Evolutionary conservation across 2,329 filamentous ascomycete genomes (phyloP).

Genomic region (Claviceps fusiformis): DNA sequence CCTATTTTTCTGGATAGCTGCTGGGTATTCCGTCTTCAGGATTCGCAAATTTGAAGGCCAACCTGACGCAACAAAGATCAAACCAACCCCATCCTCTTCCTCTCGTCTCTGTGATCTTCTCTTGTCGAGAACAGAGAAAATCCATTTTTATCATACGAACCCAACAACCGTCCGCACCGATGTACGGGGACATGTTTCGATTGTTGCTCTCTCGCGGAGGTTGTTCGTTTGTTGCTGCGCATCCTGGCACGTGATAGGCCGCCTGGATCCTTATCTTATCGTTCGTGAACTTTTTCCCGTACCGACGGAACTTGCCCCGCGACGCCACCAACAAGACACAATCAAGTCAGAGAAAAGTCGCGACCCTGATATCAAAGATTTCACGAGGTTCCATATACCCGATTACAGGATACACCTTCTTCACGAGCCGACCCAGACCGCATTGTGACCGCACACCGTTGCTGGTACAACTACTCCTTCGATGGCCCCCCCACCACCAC

Average conservation of each 20-base stretch:
- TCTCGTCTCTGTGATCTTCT: no score
- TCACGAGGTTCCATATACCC: neutral
- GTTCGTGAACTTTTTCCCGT: neutral
- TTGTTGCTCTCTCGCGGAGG: neutral
- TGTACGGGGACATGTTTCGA: neutral
- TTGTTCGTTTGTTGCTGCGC: no score
- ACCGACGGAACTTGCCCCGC: neutral
- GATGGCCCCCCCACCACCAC: slow-evolving; percentile 4
- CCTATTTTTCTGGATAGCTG: no score
- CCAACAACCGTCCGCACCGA: neutral
- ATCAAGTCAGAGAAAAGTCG: neutral
- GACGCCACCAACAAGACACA: neutral
- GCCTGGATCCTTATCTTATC: neutral
- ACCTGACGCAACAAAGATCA: no score
- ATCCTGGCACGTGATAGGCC: neutral
- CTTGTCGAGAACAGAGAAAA: no score
- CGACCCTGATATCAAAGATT: neutral
- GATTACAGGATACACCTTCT: neutral
- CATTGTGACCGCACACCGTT: neutral
- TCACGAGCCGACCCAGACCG: neutral
- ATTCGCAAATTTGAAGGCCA: no score
- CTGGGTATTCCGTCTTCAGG: no score
- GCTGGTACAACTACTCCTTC: neutral
- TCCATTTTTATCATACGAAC: no score
- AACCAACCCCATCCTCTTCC: no score